phyloP scores from a whole-genome alignment of 73 alveolate species.

The Paramecium sexaurelia region DNA sequence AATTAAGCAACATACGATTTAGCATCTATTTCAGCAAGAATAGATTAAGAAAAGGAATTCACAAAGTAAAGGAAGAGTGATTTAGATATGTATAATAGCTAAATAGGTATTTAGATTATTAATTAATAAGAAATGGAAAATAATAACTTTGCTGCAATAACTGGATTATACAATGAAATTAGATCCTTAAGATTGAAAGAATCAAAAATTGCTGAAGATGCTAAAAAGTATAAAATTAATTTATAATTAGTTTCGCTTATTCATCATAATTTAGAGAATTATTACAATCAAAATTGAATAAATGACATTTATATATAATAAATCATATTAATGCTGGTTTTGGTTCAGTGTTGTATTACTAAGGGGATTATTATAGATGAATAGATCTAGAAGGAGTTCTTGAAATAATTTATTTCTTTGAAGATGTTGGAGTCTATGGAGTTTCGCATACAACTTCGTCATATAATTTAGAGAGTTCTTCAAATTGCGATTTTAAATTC shows the following conservation, averaged over 20 bases:
- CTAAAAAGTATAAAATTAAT: not conserved
- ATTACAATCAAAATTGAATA: conserved; percentile 9
- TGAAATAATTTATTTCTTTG: not conserved
- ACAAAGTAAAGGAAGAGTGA: not conserved
- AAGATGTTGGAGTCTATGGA: not conserved
- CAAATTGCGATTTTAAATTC: not conserved
- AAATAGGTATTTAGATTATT: not conserved
- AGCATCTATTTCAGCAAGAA: conserved; percentile 34
- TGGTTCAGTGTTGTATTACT: not conserved
- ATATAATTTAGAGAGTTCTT: conserved; percentile 7
- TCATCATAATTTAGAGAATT: conserved; percentile 50
- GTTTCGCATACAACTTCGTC: not conserved
- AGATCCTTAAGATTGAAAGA: conserved; percentile 9
- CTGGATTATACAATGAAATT: conserved; percentile 43
- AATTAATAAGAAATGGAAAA: conserved; percentile 39
- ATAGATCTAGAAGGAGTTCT: conserved; percentile 3
- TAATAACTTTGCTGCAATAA: not conserved
- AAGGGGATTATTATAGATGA: not conserved
- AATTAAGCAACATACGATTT: conserved; percentile 47
- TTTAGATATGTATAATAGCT: not conserved
- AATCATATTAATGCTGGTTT: not conserved
- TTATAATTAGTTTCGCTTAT: conserved; percentile 1
- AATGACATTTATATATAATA: conserved; percentile 2
- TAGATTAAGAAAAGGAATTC: conserved; percentile 8
- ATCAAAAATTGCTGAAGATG: conserved; percentile 10